A percentile compares a stretch with the other conserved stretches of the same genome.
These are phyloP conservation scores for Lachnellula cervina DNA, from an alignment of 2,329 filamentous ascomycete genomes.

Conservation along the genomic window DNA sequence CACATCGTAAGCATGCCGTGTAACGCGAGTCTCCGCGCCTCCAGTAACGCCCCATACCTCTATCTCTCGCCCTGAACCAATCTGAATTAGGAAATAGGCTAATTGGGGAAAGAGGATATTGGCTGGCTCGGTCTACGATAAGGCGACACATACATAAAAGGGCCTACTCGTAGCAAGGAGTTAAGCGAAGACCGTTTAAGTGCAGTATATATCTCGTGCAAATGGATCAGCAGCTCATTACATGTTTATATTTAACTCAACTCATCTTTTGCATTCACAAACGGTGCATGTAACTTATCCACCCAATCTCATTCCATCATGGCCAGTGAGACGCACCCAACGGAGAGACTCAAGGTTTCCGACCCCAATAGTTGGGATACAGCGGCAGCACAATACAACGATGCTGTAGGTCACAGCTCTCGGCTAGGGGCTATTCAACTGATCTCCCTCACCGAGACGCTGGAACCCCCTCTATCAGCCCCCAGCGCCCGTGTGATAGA, in stretches of 20 bases:
- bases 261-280: neutral
- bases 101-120: no score
- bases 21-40: no score
- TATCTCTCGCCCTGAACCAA: no score
- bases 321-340: no score
- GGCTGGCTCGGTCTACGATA: no score
- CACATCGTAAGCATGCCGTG: no score
- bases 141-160: no score
- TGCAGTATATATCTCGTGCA: neutral
- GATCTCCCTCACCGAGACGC: neutral
- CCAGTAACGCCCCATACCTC: no score
- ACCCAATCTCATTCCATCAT: neutral
- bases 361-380: neutral
- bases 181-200: no score
- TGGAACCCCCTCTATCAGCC: neutral
- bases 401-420: neutral
- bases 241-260: neutral
- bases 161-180: no score
- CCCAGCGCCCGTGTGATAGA: constrained; percentile 1
- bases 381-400: constrained; percentile 4
- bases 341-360: neutral
- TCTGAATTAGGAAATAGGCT: no score
- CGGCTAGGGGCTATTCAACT: neutral
- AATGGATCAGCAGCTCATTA: neutral
- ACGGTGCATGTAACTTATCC: neutral